Conservation (phyloP, 2,329 filamentous ascomycete genomes). For the Stachybotrys elegans region DNA sequence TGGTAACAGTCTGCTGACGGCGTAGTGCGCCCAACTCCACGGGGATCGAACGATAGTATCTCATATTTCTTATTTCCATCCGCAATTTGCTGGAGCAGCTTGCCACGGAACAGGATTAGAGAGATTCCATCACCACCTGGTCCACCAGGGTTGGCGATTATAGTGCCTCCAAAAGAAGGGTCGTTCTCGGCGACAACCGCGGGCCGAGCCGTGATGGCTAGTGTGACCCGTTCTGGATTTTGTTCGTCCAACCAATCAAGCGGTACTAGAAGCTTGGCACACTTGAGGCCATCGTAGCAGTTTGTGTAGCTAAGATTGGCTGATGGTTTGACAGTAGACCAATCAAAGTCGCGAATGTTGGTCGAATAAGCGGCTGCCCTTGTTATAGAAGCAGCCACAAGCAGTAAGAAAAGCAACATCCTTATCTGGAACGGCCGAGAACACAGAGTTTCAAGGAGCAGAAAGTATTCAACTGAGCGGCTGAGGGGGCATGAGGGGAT, state of each 20-base stretch:
- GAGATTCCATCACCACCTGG: slow-evolving; percentile 28
- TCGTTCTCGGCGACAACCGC: slow-evolving; percentile 23
- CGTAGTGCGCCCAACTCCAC: slow-evolving; percentile 25
- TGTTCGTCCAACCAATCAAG: slow-evolving; percentile 25
- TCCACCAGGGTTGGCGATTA: slow-evolving; percentile 31
- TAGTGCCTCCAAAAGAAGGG: slow-evolving; percentile 27
- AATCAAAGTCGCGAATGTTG: slow-evolving; percentile 16
- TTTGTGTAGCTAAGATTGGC: slow-evolving; percentile 22
- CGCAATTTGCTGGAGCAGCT: slow-evolving; percentile 16
- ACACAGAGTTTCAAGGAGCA: no score
- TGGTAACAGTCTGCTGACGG: slow-evolving; percentile 26
- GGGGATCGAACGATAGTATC: slow-evolving; percentile 31
- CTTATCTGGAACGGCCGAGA: no score
- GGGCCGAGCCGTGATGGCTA: slow-evolving; percentile 28
- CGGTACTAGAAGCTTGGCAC: slow-evolving; percentile 30
- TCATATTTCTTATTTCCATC: slow-evolving; percentile 23
- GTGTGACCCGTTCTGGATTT: slow-evolving; percentile 17
- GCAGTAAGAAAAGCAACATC: background rate
- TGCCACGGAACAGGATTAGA: slow-evolving; percentile 12
- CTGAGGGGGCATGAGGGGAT: no score
- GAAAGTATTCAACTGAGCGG: no score
- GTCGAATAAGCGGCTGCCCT: background rate
- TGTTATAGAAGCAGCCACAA: background rate
- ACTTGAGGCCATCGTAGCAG: slow-evolving; percentile 26
- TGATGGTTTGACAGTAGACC: slow-evolving; percentile 21